Evolutionary conservation across 495 filamentous ascomycete genomes (phyloP).

Genomic region (Aspergillus baeticus): DNA sequence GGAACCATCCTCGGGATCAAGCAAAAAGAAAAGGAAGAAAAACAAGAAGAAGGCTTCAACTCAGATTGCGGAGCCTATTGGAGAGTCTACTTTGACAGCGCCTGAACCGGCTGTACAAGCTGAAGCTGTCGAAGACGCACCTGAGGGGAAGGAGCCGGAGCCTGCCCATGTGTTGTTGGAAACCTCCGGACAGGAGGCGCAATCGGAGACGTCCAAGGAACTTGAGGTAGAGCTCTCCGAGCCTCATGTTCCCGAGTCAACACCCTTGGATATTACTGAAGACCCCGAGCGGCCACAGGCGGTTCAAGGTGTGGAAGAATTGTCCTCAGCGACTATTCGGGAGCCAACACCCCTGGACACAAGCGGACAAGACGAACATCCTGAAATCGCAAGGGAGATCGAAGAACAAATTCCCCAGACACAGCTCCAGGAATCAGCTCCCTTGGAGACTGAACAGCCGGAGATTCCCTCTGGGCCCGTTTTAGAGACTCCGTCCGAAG

Average conservation of each 20-base stretch:
- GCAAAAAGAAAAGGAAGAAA: conserved; percentile 33
- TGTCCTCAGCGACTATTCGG: too few species aligned
- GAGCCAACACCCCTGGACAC: too few species aligned
- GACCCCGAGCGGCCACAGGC: not conserved
- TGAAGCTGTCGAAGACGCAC: not conserved
- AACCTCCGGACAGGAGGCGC: too few species aligned
- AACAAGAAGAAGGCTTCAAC: conserved; percentile 10
- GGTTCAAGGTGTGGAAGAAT: not conserved
- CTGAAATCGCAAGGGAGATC: not conserved
- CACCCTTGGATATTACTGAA: not conserved
- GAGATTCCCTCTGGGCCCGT: not conserved
- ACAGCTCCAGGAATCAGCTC: not conserved
- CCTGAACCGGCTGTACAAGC: not conserved
- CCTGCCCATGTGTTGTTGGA: too few species aligned
- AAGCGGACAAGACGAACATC: too few species aligned
- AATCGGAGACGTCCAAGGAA: not conserved
- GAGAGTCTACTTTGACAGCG: not conserved
- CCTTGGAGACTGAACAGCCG: conserved; percentile 9
- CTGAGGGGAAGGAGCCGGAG: not conserved
- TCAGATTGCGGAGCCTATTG: not conserved
- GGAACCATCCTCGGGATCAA: conserved; percentile 7
- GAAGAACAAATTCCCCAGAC: not conserved
- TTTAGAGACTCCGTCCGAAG: not conserved
- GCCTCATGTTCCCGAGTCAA: not conserved
- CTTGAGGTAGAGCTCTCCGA: not conserved